Evolutionary conservation across 2,329 filamentous ascomycete genomes (phyloP).

Genomic region (Bretziella fagacearum): DNA sequence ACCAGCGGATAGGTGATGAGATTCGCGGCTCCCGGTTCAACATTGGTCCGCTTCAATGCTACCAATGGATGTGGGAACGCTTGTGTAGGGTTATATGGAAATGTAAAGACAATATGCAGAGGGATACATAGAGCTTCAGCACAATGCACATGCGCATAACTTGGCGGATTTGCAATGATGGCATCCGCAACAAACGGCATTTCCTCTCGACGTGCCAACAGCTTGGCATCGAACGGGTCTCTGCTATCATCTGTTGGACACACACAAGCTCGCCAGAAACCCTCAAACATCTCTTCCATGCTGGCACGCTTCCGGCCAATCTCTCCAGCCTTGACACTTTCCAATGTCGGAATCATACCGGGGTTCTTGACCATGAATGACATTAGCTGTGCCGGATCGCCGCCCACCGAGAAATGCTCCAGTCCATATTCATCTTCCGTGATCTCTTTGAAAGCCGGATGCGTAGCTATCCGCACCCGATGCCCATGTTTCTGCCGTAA

Average conservation of each 20-base stretch:
- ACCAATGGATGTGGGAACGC: slow-evolving; percentile 64
- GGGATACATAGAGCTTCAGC: slow-evolving; percentile 64
- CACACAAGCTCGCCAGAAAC: slow-evolving; percentile 66
- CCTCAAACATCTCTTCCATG: slow-evolving; percentile 71
- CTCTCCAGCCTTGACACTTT: slow-evolving; percentile 57
- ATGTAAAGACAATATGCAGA: slow-evolving; percentile 76
- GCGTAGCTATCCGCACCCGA: slow-evolving; percentile 60
- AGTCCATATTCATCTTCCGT: slow-evolving; percentile 50
- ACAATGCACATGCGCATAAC: slow-evolving; percentile 63
- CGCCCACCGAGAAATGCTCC: slow-evolving; percentile 68
- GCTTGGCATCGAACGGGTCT: slow-evolving; percentile 41
- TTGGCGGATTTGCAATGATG: slow-evolving; percentile 74
- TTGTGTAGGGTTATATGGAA: slow-evolving; percentile 60
- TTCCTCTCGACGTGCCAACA: slow-evolving; percentile 35
- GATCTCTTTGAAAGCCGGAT: slow-evolving; percentile 61
- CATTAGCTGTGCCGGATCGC: slow-evolving; percentile 68
- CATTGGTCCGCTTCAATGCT: slow-evolving; percentile 54
- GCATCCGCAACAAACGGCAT: slow-evolving; percentile 50
- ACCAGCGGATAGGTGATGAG: slow-evolving; percentile 68
- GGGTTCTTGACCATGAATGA: slow-evolving; percentile 80
- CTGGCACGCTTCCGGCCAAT: slow-evolving; percentile 47
- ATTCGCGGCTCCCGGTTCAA: slow-evolving; percentile 57
- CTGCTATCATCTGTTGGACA: slow-evolving; percentile 54
- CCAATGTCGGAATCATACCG: slow-evolving; percentile 56
- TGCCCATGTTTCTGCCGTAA: slow-evolving; percentile 56